Evolutionary conservation across 495 filamentous ascomycete genomes (phyloP).

Genomic region (Daldinia vernicosa): DNA sequence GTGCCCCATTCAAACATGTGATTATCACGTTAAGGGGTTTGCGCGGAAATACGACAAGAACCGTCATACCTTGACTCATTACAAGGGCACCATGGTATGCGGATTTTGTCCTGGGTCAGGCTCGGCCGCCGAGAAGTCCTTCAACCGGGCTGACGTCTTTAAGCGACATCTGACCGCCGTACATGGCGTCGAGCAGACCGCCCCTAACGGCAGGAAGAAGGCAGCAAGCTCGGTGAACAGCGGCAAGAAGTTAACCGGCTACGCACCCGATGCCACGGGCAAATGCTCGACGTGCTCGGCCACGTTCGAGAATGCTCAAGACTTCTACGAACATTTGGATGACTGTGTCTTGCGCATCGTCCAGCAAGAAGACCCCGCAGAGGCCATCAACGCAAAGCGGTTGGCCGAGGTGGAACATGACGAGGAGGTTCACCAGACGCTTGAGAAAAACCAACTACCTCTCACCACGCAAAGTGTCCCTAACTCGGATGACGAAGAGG

Average conservation of each 20-base stretch:
- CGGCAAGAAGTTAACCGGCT: conserved; percentile 67
- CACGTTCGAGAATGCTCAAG: conserved; percentile 93
- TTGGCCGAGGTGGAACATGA: conserved; percentile 86
- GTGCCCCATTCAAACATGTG: conserved; percentile 92
- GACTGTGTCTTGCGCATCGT: conserved; percentile 98
- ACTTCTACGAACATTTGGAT: conserved; percentile 99
- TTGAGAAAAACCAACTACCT: conserved; percentile 79
- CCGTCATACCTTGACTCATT: conserved; percentile 96
- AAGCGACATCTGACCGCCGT: conserved; percentile 95
- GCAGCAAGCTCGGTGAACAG: conserved; percentile 48
- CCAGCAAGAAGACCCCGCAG: conserved; percentile 94
- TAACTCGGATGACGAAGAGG: conserved; percentile 72
- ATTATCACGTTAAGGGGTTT: conserved; percentile 95
- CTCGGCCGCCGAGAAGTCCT: conserved; percentile 93
- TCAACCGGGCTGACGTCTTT: conserved; percentile 98
- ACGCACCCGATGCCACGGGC: conserved; percentile 79
- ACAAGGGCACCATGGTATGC: conserved; percentile 99
- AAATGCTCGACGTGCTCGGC: conserved; percentile 95
- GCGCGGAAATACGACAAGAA: conserved; percentile 99
- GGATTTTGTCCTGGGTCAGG: conserved; percentile 96
- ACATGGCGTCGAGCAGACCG: conserved; percentile 93
- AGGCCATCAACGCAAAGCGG: conserved; percentile 90
- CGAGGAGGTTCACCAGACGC: conserved; percentile 80
- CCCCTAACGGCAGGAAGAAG: conserved; percentile 90
- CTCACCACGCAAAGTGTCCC: conserved; percentile 63